These are phyloP conservation scores for Scortechinia acanthostroma DNA, from an alignment of 2,329 filamentous ascomycete species.

Conservation along the genomic window DNA sequence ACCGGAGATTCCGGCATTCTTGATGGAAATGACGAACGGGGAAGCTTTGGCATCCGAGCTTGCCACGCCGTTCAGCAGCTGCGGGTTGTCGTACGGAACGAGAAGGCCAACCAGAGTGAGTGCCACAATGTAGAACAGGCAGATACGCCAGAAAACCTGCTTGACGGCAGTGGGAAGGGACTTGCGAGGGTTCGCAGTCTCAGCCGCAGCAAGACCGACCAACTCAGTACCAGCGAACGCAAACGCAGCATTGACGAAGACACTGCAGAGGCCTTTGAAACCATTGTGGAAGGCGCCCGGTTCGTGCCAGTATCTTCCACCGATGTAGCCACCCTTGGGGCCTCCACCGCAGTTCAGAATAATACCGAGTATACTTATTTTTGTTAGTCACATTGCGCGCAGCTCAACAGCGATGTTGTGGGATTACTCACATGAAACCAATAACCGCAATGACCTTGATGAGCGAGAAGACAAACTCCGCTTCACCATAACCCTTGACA, in stretches of 20 bases:
- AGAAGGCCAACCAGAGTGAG: conserved; percentile 34
- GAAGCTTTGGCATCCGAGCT: conserved; percentile 32
- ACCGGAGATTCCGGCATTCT: conserved; percentile 42
- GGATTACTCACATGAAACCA: conserved; percentile 11
- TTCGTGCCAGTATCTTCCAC: conserved; percentile 26
- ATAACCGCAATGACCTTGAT: conserved; percentile 13
- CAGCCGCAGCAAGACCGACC: conserved; percentile 41
- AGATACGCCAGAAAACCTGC: conserved; percentile 41
- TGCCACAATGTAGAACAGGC: conserved; percentile 36
- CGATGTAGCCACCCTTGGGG: conserved; percentile 11
- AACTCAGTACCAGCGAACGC: conserved; percentile 45
- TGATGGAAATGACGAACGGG: conserved; percentile 52
- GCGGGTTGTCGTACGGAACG: conserved; percentile 25
- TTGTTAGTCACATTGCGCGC: background rate
- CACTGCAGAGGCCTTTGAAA: conserved; percentile 40
- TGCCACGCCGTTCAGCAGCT: conserved; percentile 25
- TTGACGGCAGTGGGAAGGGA: conserved; percentile 35
- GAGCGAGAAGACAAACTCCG: conserved; percentile 12
- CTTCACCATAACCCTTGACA: conserved; percentile 14
- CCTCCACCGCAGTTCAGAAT: conserved; percentile 29
- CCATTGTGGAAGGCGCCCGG: conserved; percentile 34
- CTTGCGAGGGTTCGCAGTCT: conserved; percentile 39
- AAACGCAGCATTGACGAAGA: conserved; percentile 44
- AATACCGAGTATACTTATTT: conserved; percentile 8
- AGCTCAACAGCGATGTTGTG: background rate